Evolutionary conservation across 352 stramenopile species (phyloP).

Genomic region (Globisporangium canariense): DNA sequence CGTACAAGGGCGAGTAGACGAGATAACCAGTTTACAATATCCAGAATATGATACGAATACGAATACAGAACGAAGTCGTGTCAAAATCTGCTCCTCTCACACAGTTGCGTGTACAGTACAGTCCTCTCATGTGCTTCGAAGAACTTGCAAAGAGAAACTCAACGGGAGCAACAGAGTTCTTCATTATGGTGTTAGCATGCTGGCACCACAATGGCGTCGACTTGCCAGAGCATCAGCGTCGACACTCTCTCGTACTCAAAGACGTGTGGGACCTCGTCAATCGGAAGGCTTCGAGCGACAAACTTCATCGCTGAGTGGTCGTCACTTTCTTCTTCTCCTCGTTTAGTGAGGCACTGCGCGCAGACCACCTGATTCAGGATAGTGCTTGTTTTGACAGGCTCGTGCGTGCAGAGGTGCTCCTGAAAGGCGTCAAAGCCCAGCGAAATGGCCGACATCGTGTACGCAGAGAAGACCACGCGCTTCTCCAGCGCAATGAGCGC

Average conservation of each 20-base stretch:
- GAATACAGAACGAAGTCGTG: no score
- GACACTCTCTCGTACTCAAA: constrained; percentile 45
- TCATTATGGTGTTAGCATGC: background rate
- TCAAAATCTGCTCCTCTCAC: no score
- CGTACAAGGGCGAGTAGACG: constrained; percentile 36
- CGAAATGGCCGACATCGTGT: constrained; percentile 41
- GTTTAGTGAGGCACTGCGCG: constrained; percentile 8
- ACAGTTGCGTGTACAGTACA: no score
- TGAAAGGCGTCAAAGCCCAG: constrained; percentile 59
- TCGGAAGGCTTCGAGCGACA: constrained; percentile 20
- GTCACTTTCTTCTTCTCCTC: background rate
- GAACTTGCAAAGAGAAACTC: no score
- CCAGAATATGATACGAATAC: no score
- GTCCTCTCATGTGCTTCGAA: no score
- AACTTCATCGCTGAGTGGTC: constrained; percentile 19
- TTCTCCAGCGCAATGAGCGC: constrained; percentile 40
- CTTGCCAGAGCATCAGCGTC: constrained; percentile 44
- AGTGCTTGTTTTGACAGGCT: background rate
- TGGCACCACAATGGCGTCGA: constrained; percentile 30
- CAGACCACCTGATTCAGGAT: constrained; percentile 33
- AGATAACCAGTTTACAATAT: background rate
- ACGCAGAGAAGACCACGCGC: constrained; percentile 55
- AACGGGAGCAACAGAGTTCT: no score
- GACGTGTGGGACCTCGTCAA: constrained; percentile 25
- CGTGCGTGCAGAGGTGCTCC: constrained; percentile 35